Base-by-base conservation (phyloP, 1,284 basidiomycete species). In the Malassezia vespertilionis region DNA sequence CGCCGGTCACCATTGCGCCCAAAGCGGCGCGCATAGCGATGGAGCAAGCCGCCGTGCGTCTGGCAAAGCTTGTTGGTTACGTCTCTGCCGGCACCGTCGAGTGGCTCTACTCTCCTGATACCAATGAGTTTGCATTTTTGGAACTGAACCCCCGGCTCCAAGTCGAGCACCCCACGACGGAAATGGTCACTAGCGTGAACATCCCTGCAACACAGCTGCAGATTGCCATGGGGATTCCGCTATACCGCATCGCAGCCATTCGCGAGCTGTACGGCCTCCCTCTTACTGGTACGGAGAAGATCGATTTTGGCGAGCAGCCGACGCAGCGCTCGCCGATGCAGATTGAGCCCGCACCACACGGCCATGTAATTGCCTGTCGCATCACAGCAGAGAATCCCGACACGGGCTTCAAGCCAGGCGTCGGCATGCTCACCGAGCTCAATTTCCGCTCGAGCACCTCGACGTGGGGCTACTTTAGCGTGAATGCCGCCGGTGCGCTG, bases 321-420 rank as follows among this genome's bases (percentile, higher is more conserved):
- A 41, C 57, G 40, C 47, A 44, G 53, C 89, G 90, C 22, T 84
- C 85, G 46, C 83, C 84, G 10, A 82, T 80, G 71, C 79, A 84
- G 70, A 80, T 83, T 31, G 91, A 97, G 74, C 93, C 93, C 37
- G 80, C 80, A 46, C 91, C 93, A 51, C 96, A 95, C 74, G 93
- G 93, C 27, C 93, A 99, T 72, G 93, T 97, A 61, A 86, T 99
- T 58, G 93, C 93, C 36, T 93, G 96, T 61, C 90, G 93, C 71
- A 97, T 99, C 74, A 97, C 93, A 4, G 91, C 91, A 34, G 93
- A 99, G 75, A 97, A 99, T 74, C 93, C 93, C 18, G 93, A 97
- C 69, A 91, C 91, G 14, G 93, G 93, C n/a, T 99, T 99, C 80
- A 97, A 97, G 75, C 93, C 93, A 3, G 96, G 91, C 7, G 91